Base-by-base conservation (phyloP, 1,139 yeast genomes). In the Casaregolazyma suthepensis region DNA sequence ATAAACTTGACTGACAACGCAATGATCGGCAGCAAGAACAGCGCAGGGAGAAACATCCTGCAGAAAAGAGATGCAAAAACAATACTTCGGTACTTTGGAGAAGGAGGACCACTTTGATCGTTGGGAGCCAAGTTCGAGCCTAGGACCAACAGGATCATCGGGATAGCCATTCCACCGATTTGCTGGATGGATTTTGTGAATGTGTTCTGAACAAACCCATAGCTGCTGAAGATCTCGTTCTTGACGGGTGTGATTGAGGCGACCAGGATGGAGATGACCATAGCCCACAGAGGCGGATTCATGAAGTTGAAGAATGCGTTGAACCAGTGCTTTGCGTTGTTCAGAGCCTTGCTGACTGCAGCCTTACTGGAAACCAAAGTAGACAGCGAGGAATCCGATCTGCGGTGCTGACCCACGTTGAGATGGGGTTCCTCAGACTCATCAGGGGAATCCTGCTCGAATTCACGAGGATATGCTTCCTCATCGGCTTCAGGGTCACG, bases 271-370 rank as follows among this genome's bases (percentile, higher is more conserved):
- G 97, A 84, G 1, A 85, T 70, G 23, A 88, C 69, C 98, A 93
- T 93, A 12, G 98, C 85, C 77, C 90, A 93, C 58, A 93, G 75
- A 9, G 99, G 99, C 10, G 98, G 97, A 69, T 93, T 93, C 96
- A 93, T 89, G 63, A 82, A 82, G 38, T 68, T 63, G 53, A 76
- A 59, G 50, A 80, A 55, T 38, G 59, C 58, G 40, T 38, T 15
- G 31, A 45, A 54, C 12, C 52, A 22, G 10, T 51, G 43, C 19
- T 29, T 43, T 15, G 43, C 42, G 5, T 19, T 38, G 2, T n/a
- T 10, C 22, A 23, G n/a, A 19, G 17, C 18, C 17, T 38, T 43
- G 22, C 22, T 38, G 10, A 23, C 19, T 13, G 22, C 19, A 29
- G 19, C 23, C 10, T 15, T n/a, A 4, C 17, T 29, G 12, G 31